phyloP scores from a whole-genome alignment of 306 rosid species.

The Biancaea sappan region DNA sequence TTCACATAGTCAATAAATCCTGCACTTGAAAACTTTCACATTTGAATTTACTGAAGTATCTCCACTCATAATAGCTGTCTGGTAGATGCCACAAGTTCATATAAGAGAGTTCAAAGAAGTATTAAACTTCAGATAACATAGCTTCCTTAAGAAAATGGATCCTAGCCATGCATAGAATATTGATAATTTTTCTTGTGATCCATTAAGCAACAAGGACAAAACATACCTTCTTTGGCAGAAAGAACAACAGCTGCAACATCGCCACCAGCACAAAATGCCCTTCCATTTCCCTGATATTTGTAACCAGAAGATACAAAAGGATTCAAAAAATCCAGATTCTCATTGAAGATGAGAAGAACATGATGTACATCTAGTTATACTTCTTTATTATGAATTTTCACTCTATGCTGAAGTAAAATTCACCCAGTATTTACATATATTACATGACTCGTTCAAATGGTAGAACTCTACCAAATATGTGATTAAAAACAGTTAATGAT shows the following conservation, averaged over 20 bases:
- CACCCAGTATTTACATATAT: not conserved
- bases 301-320: slow-evolving; percentile 28
- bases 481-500: not conserved
- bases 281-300: slow-evolving; percentile 79
- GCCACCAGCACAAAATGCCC: slow-evolving; percentile 98
- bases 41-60: slow-evolving; percentile 1
- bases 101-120: not conserved
- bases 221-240: slow-evolving; percentile 47
- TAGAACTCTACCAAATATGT: not conserved
- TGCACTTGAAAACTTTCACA: slow-evolving; percentile 5
- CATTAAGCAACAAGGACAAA: slow-evolving; percentile 25
- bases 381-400: not conserved
- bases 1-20: slow-evolving; percentile 7
- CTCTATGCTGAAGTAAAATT: slow-evolving; percentile 8
- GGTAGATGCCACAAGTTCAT: not conserved
- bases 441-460: not conserved
- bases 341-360: not conserved
- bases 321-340: slow-evolving; percentile 30
- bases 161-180: not conserved
- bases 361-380: slow-evolving; percentile 13
- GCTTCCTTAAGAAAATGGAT: slow-evolving; percentile 19
- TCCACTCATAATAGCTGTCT: not conserved
- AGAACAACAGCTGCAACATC: slow-evolving; percentile 79
- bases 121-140: slow-evolving; percentile 19
- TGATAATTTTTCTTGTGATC: slow-evolving; percentile 7